phyloP scores from a whole-genome alignment of 2,329 filamentous ascomycete species.

The Thielaviopsis euricoi region DNA sequence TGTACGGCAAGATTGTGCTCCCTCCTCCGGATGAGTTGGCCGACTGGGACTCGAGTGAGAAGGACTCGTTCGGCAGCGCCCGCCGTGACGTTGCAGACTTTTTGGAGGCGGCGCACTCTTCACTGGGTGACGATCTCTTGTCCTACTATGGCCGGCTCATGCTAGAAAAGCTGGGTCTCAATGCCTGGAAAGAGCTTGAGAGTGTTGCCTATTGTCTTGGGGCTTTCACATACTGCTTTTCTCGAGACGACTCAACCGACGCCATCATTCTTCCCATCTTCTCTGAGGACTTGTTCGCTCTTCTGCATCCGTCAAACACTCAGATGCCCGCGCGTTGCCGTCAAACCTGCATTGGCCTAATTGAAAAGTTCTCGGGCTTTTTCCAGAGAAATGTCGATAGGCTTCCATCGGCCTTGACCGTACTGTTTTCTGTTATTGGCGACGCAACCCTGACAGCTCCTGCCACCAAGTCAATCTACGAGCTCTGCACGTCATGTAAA shows the following conservation, averaged over 20 bases:
- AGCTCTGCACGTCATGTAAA: slow-evolving; percentile 61
- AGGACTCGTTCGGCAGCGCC: slow-evolving; percentile 52
- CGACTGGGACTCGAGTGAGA: slow-evolving; percentile 54
- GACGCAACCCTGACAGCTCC: slow-evolving; percentile 45
- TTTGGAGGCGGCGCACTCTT: slow-evolving; percentile 51
- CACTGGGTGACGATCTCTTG: slow-evolving; percentile 39
- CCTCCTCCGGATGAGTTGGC: slow-evolving; percentile 40
- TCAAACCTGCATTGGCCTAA: slow-evolving; percentile 51
- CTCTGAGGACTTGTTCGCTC: slow-evolving; percentile 24
- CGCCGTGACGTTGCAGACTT: slow-evolving; percentile 67
- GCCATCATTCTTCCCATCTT: slow-evolving; percentile 45
- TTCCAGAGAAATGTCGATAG: slow-evolving; percentile 54
- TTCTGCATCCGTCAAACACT: slow-evolving; percentile 17
- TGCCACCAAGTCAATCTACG: slow-evolving; percentile 58
- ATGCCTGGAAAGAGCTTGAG: slow-evolving; percentile 42
- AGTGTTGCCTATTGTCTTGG: slow-evolving; percentile 47
- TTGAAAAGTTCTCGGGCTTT: slow-evolving; percentile 60
- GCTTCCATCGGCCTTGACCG: slow-evolving; percentile 53
- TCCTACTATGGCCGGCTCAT: slow-evolving; percentile 39
- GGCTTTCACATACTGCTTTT: slow-evolving; percentile 47
- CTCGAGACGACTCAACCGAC: slow-evolving; percentile 41
- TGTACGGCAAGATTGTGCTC: slow-evolving; percentile 54
- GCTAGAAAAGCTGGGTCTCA: slow-evolving; percentile 19
- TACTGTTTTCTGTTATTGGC: slow-evolving; percentile 55
- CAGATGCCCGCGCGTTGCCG: slow-evolving; percentile 45